phyloP scores from a whole-genome alignment of 306 rosid species.

The Potentilla sterilis region DNA sequence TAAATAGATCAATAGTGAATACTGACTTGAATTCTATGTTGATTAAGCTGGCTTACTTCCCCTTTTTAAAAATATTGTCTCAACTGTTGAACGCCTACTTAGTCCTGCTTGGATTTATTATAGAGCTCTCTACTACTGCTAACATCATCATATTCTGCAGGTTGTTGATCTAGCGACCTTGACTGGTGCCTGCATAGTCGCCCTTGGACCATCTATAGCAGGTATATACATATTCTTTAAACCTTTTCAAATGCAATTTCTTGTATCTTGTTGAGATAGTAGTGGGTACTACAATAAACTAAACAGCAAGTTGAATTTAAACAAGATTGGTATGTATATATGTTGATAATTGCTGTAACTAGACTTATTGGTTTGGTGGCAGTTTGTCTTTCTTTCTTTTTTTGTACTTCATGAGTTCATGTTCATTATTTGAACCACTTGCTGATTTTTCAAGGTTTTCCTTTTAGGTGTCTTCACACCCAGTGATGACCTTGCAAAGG shows the following conservation, averaged over 20 bases:
- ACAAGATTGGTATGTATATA: background rate
- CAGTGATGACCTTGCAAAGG: constrained; percentile 89
- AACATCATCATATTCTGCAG: constrained; percentile 46
- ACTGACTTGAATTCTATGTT: background rate
- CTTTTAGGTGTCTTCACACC: constrained; percentile 85
- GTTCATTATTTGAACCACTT: background rate
- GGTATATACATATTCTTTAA: constrained; percentile 40
- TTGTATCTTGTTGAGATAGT: background rate
- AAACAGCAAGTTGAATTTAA: background rate
- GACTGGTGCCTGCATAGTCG: constrained; percentile 88
- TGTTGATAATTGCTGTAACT: background rate
- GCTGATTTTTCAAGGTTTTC: constrained; percentile 2
- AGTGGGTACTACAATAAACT: background rate
- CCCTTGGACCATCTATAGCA: constrained; percentile 93
- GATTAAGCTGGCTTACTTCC: background rate
- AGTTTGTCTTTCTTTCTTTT: background rate
- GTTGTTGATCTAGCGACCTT: constrained; percentile 91
- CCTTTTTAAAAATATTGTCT: too few relatives aligned
- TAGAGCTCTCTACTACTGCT: constrained; percentile 13
- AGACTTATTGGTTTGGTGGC: background rate
- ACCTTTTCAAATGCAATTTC: background rate
- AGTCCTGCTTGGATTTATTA: background rate
- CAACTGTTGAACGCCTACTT: too few relatives aligned
- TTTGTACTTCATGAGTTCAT: too few relatives aligned
- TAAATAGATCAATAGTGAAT: background rate